These are phyloP conservation scores for Macaranga tanarius DNA, from an alignment of 441 rosid species.

Conservation along the genomic window DNA sequence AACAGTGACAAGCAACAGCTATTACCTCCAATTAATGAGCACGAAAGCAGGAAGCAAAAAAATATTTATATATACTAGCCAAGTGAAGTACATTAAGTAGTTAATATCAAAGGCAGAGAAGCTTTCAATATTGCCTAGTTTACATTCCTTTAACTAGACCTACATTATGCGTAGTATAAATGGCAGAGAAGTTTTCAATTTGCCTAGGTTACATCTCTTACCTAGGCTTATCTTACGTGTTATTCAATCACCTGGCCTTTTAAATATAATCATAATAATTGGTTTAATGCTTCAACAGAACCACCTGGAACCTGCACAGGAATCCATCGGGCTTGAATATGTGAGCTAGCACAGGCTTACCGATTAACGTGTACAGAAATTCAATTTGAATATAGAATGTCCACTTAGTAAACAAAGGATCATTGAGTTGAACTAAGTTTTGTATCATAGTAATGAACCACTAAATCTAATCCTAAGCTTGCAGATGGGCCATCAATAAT, in stretches of 20 bases:
- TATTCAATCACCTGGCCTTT: too few relatives aligned
- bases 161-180: too few relatives aligned
- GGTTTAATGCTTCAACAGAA: neutral
- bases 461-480: neutral
- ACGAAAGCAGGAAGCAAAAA: conserved; percentile 6
- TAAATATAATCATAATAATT: too few relatives aligned
- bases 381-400: too few relatives aligned
- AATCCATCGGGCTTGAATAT: neutral
- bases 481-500: neutral
- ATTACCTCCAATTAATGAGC: conserved; percentile 12
- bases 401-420: too few relatives aligned
- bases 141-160: too few relatives aligned
- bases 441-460: neutral
- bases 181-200: too few relatives aligned
- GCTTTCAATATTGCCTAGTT: neutral
- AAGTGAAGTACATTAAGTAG: neutral
- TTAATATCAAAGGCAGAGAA: neutral
- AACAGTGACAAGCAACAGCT: conserved; percentile 15
- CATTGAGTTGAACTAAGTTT: too few relatives aligned
- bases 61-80: neutral
- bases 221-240: too few relatives aligned
- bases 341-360: too few relatives aligned
- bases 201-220: too few relatives aligned
- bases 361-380: too few relatives aligned
- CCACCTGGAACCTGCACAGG: neutral